Base-by-base conservation (phyloP, 78 protist genomes). In the Tieghemostelium lacteum region DNA sequence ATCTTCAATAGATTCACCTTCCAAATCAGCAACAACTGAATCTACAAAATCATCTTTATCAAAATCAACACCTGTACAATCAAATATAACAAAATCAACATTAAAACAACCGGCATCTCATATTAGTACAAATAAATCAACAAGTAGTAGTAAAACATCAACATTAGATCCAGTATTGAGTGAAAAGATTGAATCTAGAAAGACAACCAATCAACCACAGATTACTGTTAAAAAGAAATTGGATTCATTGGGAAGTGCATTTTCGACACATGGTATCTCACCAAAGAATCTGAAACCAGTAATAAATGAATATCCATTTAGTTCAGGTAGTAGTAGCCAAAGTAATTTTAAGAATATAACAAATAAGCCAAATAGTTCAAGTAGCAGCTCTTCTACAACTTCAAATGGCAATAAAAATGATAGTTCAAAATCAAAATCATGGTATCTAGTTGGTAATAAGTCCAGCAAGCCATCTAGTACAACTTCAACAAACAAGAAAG, bases 121-220 rank as follows among this genome's bases (percentile, higher is more conserved):
- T 31, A 26, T 28, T 28, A 4, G 54, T n/a, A 24, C 72, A 20
- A 12, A 20, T 20, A 28, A 6, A 55, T 20, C 62, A 36, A 42
- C 72, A 64, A 64, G 20, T 28, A 7, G 6, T 3, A n/a, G n/a
- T 4, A n/a, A 36, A 64, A 36, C 26, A 20, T 37, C 50, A 64
- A 20, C 42, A 64, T 36, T 50, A 20, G 33, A 31, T 2, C 54
- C 52, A 37, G 6, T 10, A 6, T 6, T 6, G 6, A 37, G 31
- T 12, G 36, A 36, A 50, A 64, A 64, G 31, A 28, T 64, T 31
- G 72, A 50, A n/a, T 36, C 31, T 36, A 64, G 72, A n/a, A 50
- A 50, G 2, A 64, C 31, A 36, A 7, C 72, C 31, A 36, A 64
- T 37, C n/a, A 36, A 34, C 31, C 33, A n/a, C 31, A 64, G n/a